A percentile compares a stretch with the other conserved stretches of the same genome.
phyloP scores from a whole-genome alignment of 495 filamentous ascomycete genomes.

The Penicillium manginii region DNA sequence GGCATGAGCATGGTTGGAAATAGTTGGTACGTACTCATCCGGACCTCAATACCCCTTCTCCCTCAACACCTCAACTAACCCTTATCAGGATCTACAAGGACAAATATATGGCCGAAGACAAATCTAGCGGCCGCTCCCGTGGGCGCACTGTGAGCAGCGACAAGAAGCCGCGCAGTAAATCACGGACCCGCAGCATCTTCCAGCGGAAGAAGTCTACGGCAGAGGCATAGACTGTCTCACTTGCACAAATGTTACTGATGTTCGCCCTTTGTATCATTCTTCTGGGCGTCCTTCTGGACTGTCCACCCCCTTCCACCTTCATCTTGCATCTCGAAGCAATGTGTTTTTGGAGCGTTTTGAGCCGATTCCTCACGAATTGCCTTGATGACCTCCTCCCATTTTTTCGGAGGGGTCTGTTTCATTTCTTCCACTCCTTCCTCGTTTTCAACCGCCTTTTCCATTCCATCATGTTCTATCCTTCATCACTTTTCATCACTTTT shows the following conservation, averaged over 20 bases:
- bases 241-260: not conserved
- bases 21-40: conserved; percentile 73
- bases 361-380: conserved; percentile 13
- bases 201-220: conserved; percentile 60
- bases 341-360: conserved; percentile 28
- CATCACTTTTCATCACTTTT: conserved; percentile 9
- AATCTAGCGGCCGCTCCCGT: conserved; percentile 34
- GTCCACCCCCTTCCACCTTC: conserved; percentile 5
- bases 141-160: conserved; percentile 46
- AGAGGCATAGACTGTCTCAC: conserved; percentile 32
- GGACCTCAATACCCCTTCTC: not conserved
- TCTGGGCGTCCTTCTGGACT: conserved; percentile 1
- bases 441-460: conserved; percentile 15
- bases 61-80: conserved; percentile 15
- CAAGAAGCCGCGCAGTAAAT: conserved; percentile 66
- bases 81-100: conserved; percentile 83
- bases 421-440: conserved; percentile 14
- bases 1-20: conserved; percentile 98
- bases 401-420: conserved; percentile 8
- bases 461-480: not conserved
- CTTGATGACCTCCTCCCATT: not conserved
- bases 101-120: conserved; percentile 84
- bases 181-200: conserved; percentile 68
- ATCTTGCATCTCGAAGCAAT: conserved; percentile 23
- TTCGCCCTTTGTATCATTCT: conserved; percentile 2